Evolutionary conservation across 768 basidiomycete species (phyloP), one percentile per base, ranked within the genome.

Genomic region (Strobilomyces confusus): DNA sequence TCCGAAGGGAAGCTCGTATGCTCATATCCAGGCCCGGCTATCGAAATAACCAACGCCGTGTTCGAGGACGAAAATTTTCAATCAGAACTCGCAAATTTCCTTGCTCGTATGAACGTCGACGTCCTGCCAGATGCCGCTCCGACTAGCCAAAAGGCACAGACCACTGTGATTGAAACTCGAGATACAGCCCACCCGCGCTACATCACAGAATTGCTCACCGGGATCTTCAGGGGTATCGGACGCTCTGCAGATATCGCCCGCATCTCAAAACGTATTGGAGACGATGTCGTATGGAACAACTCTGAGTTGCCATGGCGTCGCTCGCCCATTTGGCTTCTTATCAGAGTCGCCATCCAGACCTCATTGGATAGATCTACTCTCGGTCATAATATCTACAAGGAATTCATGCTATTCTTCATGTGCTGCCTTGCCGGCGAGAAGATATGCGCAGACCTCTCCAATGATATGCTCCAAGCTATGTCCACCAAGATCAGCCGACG

Each of bases 341-440:
- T 79, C 37, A 75, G 79, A 15, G 75, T 82, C 5, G 69, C 70
- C 2, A 54, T 78, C 25, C 78, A 79, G 58, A 75, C 70, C 0
- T 69, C 72, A 0, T 60, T 73, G 20, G 55, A 48, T 23, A 58
- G 55, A 33, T 58, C 58, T 42, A 41, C 19, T 37, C n/a, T 52
- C 6, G 36, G n/a, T 1, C 12, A 11, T 14, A 4, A 25, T 15
- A 42, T 12, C 17, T 50, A 50, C 23, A 43, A 50, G 29, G 13
- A 1, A 19, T 50, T 49, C 30, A 14, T 50, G 5, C 8, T 50
- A 1, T 42, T 29, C 22, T 43, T 42, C 49, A 43, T 34, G 13
- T 43, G 49, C 32, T 34, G 17, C 32, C 40, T 50, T 33, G 40
- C 41, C 3, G 23, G n/a, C 15, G 41, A 43, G 8, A 32, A 19